A percentile compares a stretch with the other conserved stretches of the same genome.
Conservation (phyloP, 2,329 filamentous ascomycete genomes). For the Sclerotinia minor region DNA sequence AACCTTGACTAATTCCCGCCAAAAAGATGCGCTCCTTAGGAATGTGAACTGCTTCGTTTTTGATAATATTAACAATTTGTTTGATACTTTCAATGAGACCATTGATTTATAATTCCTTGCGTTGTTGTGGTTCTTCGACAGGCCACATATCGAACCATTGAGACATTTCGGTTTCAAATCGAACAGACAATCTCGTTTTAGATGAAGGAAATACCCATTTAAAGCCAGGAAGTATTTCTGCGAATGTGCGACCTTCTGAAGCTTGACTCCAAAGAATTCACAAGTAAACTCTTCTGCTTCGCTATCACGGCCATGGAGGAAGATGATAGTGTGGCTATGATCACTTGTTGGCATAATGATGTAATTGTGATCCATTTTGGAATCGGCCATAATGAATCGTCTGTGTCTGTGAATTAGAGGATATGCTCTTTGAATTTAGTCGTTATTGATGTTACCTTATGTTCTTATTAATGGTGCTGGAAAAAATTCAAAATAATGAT, state of each 20-base stretch:
- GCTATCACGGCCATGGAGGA: slow-evolving; percentile 48
- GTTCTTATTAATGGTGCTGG: no score
- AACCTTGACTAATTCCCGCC: slow-evolving; percentile 38
- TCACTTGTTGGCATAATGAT: background rate
- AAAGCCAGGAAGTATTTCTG: background rate
- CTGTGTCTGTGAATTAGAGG: background rate
- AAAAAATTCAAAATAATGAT: background rate
- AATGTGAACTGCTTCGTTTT: background rate
- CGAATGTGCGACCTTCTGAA: slow-evolving; percentile 38
- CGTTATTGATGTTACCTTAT: background rate
- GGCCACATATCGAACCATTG: slow-evolving; percentile 57
- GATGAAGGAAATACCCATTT: background rate
- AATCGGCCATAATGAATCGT: background rate
- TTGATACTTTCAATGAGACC: slow-evolving; percentile 42
- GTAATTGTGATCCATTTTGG: background rate
- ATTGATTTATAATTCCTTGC: slow-evolving; percentile 47
- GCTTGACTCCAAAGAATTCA: background rate
- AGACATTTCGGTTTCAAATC: slow-evolving; percentile 29
- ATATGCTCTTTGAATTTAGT: background rate
- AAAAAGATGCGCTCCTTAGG: background rate
- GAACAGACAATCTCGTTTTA: slow-evolving; percentile 7
- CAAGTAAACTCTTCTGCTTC: background rate
- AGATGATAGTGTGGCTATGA: slow-evolving; percentile 46
- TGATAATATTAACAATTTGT: background rate
- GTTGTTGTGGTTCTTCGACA: slow-evolving; percentile 45